phyloP scores from a whole-genome alignment of 139 green algal genomes.

The Chlamydomonas schloesseri region DNA sequence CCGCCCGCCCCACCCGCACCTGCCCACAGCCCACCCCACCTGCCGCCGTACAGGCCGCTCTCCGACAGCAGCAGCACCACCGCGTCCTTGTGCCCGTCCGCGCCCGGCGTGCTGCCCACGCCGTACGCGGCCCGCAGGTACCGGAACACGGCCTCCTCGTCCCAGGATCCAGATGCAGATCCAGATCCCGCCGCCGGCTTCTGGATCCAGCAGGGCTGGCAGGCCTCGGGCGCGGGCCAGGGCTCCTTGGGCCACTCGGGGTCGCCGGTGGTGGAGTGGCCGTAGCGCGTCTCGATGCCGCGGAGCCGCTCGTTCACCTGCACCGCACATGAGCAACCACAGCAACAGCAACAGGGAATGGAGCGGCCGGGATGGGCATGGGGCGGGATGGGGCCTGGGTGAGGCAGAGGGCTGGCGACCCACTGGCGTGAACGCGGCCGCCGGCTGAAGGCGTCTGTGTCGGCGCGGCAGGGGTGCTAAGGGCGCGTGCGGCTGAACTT shows the following conservation, averaged over 20 bases:
- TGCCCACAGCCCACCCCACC: neutral
- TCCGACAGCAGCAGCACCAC: neutral
- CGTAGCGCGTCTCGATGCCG: conserved; percentile 56
- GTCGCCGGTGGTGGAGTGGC: conserved; percentile 68
- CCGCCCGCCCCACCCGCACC: too few species aligned
- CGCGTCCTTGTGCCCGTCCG: neutral
- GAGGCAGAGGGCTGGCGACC: too few species aligned
- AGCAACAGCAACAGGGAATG: too few species aligned
- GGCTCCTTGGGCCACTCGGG: conserved; percentile 75
- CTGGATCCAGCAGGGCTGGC: conserved; percentile 4
- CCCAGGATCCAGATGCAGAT: neutral
- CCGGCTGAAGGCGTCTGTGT: too few species aligned
- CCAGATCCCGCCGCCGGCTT: too few species aligned
- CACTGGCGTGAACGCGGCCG: too few species aligned
- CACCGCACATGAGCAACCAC: neutral
- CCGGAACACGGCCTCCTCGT: conserved; percentile 10
- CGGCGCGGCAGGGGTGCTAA: too few species aligned
- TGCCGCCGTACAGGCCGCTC: neutral
- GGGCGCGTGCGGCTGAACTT: too few species aligned
- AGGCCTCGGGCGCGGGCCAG: conserved; percentile 59
- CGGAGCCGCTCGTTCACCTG: conserved; percentile 78
- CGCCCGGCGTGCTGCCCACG: neutral
- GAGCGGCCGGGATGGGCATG: too few species aligned
- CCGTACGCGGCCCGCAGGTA: conserved; percentile 8
- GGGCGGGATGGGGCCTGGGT: too few species aligned